Evolutionary conservation across 1,284 basidiomycete genomes (phyloP), one percentile per base, ranked within the genome.

Genomic region (Flammula alnicola): DNA sequence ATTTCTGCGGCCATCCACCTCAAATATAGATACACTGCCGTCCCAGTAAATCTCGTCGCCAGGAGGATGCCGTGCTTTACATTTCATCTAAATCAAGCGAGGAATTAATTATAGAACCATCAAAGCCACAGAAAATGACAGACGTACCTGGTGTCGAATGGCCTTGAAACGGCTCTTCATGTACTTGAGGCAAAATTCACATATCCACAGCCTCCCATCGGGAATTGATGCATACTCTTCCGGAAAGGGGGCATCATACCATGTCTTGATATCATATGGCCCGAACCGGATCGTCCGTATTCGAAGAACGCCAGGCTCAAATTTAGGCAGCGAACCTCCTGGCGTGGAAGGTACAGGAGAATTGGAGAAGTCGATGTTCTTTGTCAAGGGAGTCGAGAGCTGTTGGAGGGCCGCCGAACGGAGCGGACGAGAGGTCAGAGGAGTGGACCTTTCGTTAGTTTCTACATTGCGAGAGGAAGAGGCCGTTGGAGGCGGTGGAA

Each of bases 31-130:
- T 27, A 98, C 79, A 36, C 70, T 70, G 25, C 88, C 88, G 66
- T 98, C 95, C 33, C 96, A 81, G 67, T 99, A 99, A 44, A 99
- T 98, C 70, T 99, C 97, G 67, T 99, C 95, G 10, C 97, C 97
- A 2, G 97, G 97, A 2, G 97, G 96, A 77, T 96, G 92, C 48
- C 93, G 80, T 49, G 86, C 81, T 68, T 96, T 97, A 77, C 97
- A 99, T 73, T 98, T 98, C 68, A 91, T 80, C 92, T 95, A 44
- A 16, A 47, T 5, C n/a, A n/a, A n/a, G n/a, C 14, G n/a, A 39
- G 33, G 23, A 37, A 12, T 19, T 47, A 32, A 45, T 16, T 12
- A 38, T 9, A 19, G 41, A 35, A 59, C 33, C 25, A 49, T 30
- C 40, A 26, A 29, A 52, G 12, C 16, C 35, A 51, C 19, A 57